Percentiles rank a stretch among this genome's conserved stretches.
Conservation (phyloP, 1,284 basidiomycete species). For the Ustilago sp. region DNA sequence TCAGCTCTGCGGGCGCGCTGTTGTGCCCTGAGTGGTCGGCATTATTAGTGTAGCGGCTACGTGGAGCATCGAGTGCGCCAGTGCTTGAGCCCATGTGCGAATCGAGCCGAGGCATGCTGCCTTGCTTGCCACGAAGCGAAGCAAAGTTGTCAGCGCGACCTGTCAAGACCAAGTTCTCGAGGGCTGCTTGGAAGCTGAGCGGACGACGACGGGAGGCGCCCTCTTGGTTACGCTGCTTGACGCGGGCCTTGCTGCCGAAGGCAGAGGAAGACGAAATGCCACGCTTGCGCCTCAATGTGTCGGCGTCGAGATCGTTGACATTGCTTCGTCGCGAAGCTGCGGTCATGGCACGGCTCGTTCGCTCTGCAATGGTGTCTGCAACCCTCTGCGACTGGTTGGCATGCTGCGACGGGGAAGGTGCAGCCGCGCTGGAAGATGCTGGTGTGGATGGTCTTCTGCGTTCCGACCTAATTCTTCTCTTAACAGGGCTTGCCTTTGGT, state of each 20-base stretch:
- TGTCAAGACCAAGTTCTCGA: conserved; percentile 52
- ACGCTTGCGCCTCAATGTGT: conserved; percentile 39
- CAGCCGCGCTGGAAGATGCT: conserved; percentile 18
- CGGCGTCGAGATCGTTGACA: conserved; percentile 26
- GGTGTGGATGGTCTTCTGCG: conserved; percentile 21
- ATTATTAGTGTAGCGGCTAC: conserved; percentile 11
- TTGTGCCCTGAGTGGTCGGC: conserved; percentile 27
- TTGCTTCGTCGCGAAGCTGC: conserved; percentile 37
- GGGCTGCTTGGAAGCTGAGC: conserved; percentile 60
- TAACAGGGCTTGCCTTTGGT: conserved; percentile 27
- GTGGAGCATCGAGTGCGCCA: conserved; percentile 41
- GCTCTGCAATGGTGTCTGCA: conserved; percentile 35
- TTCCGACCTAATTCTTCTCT: conserved; percentile 27
- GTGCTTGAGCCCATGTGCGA: conserved; percentile 39
- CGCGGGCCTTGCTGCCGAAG: conserved; percentile 60
- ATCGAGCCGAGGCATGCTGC: conserved; percentile 43
- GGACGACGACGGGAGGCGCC: conserved; percentile 50
- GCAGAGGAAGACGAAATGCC: conserved; percentile 60
- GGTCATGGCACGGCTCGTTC: conserved; percentile 29
- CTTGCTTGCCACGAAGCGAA: conserved; percentile 41
- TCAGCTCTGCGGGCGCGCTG: conserved; percentile 48
- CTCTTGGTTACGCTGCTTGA: conserved; percentile 57
- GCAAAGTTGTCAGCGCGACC: conserved; percentile 46
- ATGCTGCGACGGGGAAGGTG: conserved; percentile 13
- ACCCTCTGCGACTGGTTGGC: conserved; percentile 18